phyloP scores from a whole-genome alignment of 139 green algal genomes.

The Bryopsis sp. region DNA sequence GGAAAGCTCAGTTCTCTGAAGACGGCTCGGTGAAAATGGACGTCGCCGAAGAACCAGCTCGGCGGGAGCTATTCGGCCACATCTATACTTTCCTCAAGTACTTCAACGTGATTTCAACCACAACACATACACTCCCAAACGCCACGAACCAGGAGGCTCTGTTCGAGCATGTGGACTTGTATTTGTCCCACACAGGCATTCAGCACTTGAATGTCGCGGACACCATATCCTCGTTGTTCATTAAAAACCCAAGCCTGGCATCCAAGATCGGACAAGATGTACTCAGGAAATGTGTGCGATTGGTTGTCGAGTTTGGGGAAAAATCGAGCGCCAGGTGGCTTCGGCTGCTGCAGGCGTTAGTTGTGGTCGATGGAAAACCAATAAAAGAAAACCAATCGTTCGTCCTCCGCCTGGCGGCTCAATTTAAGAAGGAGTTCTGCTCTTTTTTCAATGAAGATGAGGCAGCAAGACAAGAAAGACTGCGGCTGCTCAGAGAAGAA shows the following conservation, averaged over 20 bases:
- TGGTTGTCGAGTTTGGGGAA: constrained; percentile 24
- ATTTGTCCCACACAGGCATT: constrained; percentile 9
- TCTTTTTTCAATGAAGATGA: constrained; percentile 10
- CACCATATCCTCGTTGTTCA: constrained; percentile 23
- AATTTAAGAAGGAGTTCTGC: constrained; percentile 18
- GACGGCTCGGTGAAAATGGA: constrained; percentile 6
- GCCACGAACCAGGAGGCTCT: constrained; percentile 6
- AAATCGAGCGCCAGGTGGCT: constrained; percentile 27
- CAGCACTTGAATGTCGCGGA: constrained; percentile 12
- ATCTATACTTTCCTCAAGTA: constrained; percentile 21
- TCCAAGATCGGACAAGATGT: constrained; percentile 8
- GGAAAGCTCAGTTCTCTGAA: neutral
- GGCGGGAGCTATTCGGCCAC: constrained; percentile 18
- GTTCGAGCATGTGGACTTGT: constrained; percentile 3
- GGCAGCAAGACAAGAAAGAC: neutral
- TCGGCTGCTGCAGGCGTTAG: constrained; percentile 15
- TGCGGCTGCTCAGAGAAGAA: constrained; percentile 15
- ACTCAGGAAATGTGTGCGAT: constrained; percentile 19
- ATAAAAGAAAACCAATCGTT: constrained; percentile 26
- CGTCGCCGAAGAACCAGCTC: constrained; percentile 10
- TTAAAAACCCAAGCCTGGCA: constrained; percentile 12
- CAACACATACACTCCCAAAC: constrained; percentile 1
- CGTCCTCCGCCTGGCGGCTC: constrained; percentile 19
- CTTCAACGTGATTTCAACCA: constrained; percentile 20
- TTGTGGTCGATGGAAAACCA: constrained; percentile 24